Conservation (phyloP, 257 asterid species). For the Mitragyna speciosa region DNA sequence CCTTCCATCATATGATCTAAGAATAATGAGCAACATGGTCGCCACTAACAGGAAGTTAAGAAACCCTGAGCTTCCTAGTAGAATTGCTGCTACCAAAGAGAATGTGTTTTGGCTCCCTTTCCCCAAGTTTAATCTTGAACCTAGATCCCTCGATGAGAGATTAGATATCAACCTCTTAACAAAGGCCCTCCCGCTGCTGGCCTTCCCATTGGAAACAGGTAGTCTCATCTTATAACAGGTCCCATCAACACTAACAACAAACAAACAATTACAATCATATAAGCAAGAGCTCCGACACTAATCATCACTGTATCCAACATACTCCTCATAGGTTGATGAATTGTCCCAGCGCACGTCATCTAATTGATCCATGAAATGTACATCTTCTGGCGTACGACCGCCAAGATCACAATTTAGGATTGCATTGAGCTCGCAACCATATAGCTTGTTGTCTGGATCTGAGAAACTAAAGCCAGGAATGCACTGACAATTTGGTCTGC, state of each 20-base stretch:
- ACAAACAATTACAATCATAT: slow-evolving; percentile 15
- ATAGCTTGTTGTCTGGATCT: slow-evolving; percentile 3
- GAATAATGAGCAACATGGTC: neutral
- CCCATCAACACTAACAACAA: neutral
- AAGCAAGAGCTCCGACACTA: slow-evolving; percentile 4
- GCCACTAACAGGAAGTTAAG: slow-evolving; percentile 18
- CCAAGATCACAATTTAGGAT: neutral
- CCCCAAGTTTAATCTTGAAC: too few species aligned
- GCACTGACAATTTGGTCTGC: slow-evolving; percentile 15
- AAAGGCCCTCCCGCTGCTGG: too few species aligned
- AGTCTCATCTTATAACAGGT: slow-evolving; percentile 12
- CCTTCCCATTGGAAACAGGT: too few species aligned
- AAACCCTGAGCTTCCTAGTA: slow-evolving; percentile 14
- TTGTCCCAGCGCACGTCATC: slow-evolving; percentile 5
- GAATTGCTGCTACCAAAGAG: slow-evolving; percentile 4
- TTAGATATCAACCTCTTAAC: too few species aligned
- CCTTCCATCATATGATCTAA: neutral
- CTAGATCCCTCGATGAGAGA: too few species aligned
- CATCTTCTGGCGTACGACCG: neutral
- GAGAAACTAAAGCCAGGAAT: slow-evolving; percentile 12
- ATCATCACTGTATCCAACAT: neutral
- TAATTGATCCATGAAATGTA: neutral
- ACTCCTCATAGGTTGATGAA: slow-evolving; percentile 6
- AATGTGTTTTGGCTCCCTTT: neutral
- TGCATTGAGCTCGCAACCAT: slow-evolving; percentile 15